These are phyloP conservation scores for Cantharellus cinnabarinus DNA, from an alignment of 768 basidiomycete genomes.

Conservation along the genomic window DNA sequence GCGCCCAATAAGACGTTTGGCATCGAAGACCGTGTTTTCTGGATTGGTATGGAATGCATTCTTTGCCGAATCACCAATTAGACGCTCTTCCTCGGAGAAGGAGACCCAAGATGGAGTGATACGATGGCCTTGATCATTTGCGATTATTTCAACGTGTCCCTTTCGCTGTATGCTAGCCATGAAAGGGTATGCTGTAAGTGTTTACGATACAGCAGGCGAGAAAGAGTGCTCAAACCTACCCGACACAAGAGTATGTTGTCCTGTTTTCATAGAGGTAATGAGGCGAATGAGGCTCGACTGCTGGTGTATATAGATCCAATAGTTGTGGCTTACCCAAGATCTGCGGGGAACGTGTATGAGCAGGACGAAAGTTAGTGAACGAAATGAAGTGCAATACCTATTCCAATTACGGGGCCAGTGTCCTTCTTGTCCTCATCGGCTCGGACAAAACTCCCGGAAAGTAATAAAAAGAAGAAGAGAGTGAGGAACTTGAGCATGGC, in stretches of 20 bases:
- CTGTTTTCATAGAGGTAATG: conserved; percentile 19
- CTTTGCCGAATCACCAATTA: conserved; percentile 92
- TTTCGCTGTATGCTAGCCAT: conserved; percentile 50
- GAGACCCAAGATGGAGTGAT: conserved; percentile 79
- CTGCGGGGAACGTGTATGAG: conserved; percentile 19
- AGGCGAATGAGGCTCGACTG: not conserved
- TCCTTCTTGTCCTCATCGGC: conserved; percentile 55
- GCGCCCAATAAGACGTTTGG: conserved; percentile 86
- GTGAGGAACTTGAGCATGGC: conserved; percentile 10
- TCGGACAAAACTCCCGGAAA: conserved; percentile 31
- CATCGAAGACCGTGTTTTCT: conserved; percentile 86
- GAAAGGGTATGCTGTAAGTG: not conserved
- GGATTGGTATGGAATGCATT: conserved; percentile 89
- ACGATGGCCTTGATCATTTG: conserved; percentile 77
- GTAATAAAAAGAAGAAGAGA: conserved; percentile 11
- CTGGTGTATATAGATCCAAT: not conserved
- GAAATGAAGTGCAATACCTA: conserved; percentile 26
- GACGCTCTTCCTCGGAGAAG: conserved; percentile 62
- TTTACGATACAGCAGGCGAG: not conserved
- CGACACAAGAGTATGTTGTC: conserved; percentile 92
- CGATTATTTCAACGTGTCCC: conserved; percentile 76
- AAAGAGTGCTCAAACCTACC: conserved; percentile 30
- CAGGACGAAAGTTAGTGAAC: conserved; percentile 6
- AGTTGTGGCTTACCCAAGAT: conserved; percentile 25
- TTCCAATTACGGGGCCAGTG: conserved; percentile 87